Evolutionary conservation across 257 asterid genomes (phyloP).

Genomic region (Gentiana macrophylla): DNA sequence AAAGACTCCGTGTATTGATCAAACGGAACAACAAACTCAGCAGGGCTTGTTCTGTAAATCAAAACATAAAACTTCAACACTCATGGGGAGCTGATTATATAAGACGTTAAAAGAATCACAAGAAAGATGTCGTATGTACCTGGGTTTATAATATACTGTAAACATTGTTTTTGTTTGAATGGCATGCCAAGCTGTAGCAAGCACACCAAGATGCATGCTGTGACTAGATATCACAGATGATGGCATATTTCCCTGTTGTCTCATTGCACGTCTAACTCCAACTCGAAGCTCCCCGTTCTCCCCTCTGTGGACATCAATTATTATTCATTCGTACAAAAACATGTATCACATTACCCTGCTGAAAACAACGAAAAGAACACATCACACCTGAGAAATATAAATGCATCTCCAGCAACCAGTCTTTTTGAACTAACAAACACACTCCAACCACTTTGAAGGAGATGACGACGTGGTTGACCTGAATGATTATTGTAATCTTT

Average conservation of each 20-base stretch:
- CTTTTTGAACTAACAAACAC: constrained; percentile 93
- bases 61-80: neutral
- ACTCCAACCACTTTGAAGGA: constrained; percentile 99
- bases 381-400: constrained; percentile 78
- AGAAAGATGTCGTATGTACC: constrained; percentile 41
- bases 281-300: constrained; percentile 95
- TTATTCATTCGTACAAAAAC: neutral
- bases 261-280: constrained; percentile 95
- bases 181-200: constrained; percentile 98
- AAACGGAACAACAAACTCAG: constrained; percentile 76
- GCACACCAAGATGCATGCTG: constrained; percentile 99
- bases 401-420: constrained; percentile 97
- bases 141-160: constrained; percentile 88
- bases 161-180: constrained; percentile 79
- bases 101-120: neutral
- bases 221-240: constrained; percentile 98
- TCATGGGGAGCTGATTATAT: too few species aligned
- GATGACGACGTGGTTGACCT: constrained; percentile 98
- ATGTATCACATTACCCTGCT: too few species aligned
- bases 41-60: constrained; percentile 69
- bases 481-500: neutral
- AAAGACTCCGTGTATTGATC: constrained; percentile 77
- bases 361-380: neutral
- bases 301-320: constrained; percentile 40
- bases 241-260: constrained; percentile 84